Evolutionary conservation across 257 asterid genomes (phyloP).

Genomic region (Solanum rostratum): DNA sequence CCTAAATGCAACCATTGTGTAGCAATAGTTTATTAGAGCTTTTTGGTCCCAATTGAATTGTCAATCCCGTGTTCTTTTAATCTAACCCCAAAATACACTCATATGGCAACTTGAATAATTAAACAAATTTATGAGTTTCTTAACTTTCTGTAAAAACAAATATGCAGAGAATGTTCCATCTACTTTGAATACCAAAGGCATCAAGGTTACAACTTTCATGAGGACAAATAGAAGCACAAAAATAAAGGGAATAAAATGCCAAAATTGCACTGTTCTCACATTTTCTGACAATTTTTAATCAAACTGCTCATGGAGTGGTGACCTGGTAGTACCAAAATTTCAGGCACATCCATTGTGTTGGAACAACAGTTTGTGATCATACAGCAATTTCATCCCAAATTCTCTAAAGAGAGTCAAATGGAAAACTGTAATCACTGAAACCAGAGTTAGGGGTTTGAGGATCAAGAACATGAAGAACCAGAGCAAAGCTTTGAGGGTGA

Average conservation of each 20-base stretch:
- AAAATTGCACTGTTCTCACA: background rate
- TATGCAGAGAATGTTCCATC: background rate
- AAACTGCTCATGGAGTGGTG: background rate
- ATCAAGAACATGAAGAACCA: too few species aligned
- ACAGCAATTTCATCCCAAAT: background rate
- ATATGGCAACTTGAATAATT: background rate
- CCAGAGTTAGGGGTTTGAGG: too few species aligned
- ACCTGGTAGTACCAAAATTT: background rate
- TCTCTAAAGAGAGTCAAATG: too few species aligned
- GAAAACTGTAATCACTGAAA: too few species aligned
- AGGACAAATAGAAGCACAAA: background rate
- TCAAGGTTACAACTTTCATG: background rate
- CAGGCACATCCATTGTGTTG: background rate
- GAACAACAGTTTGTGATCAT: background rate
- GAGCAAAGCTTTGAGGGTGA: too few species aligned
- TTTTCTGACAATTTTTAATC: background rate
- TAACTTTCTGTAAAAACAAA: background rate
- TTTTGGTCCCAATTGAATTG: background rate
- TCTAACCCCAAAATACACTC: background rate
- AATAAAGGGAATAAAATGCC: background rate
- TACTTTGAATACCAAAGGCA: background rate
- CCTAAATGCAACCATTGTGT: background rate
- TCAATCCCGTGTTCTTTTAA: background rate
- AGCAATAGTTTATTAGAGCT: background rate
- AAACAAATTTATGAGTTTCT: background rate